A percentile compares a stretch with the other conserved stretches of the same genome.
These are phyloP conservation scores for Talaromyces stipitatus DNA, from an alignment of 495 filamentous ascomycete species.

Conservation along the genomic window DNA sequence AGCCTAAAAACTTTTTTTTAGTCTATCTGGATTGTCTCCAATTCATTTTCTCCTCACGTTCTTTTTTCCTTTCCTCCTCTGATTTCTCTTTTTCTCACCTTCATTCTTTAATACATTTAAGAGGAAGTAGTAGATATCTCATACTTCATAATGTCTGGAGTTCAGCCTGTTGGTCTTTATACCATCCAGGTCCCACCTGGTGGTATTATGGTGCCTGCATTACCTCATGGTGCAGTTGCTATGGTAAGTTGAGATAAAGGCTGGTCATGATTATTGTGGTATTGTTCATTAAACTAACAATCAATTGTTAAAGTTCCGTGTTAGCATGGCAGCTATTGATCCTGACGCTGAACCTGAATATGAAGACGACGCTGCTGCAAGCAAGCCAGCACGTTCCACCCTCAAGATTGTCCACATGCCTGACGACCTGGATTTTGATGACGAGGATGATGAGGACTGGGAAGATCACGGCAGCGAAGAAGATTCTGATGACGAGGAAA, in stretches of 20 bases:
- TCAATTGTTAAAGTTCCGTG: slow-evolving; percentile 59
- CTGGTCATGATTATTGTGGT: not conserved
- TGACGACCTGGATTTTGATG: slow-evolving; percentile 41
- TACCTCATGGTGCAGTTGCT: slow-evolving; percentile 60
- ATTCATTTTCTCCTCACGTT: slow-evolving; percentile 12
- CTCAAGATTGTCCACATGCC: slow-evolving; percentile 78
- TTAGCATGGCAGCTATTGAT: slow-evolving; percentile 98
- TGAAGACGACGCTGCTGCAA: slow-evolving; percentile 52
- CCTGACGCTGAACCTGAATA: slow-evolving; percentile 67
- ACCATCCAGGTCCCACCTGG: slow-evolving; percentile 80
- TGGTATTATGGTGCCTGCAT: slow-evolving; percentile 65
- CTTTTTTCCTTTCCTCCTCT: slow-evolving; percentile 12
- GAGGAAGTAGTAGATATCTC: not conserved
- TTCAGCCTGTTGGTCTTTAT: slow-evolving; percentile 77
- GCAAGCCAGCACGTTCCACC: slow-evolving; percentile 64
- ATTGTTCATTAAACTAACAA: slow-evolving; percentile 3
- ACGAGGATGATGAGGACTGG: slow-evolving; percentile 54
- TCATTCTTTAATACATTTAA: slow-evolving; percentile 6
- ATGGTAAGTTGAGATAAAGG: slow-evolving; percentile 53
- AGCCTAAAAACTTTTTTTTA: slow-evolving; percentile 18
- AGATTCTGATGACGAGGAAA: slow-evolving; percentile 60
- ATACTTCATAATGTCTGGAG: slow-evolving; percentile 38
- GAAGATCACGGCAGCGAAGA: slow-evolving; percentile 60
- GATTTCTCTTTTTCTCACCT: slow-evolving; percentile 13
- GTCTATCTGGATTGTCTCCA: not conserved